Evolutionary conservation across 2,329 filamentous ascomycete genomes (phyloP).

Genomic region (Stromatinia cepivora): DNA sequence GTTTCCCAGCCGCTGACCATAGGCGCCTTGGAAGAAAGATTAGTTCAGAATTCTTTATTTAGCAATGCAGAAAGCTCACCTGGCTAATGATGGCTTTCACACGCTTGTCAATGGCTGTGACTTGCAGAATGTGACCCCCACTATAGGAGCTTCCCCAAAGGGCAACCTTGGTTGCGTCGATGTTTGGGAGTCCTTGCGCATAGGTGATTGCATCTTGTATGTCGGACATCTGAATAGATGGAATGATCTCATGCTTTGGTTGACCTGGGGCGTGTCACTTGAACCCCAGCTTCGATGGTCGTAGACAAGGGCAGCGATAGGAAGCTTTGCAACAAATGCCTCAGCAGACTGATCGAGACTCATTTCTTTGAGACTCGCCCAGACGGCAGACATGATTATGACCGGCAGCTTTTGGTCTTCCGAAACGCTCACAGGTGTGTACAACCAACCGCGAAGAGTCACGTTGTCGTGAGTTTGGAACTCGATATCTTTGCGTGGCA

Average conservation of each 20-base stretch:
- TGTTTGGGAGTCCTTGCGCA: constrained; percentile 38
- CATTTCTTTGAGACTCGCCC: constrained; percentile 34
- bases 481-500: constrained; percentile 29
- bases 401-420: constrained; percentile 27
- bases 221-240: constrained; percentile 41
- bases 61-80: constrained; percentile 24
- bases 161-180: constrained; percentile 41
- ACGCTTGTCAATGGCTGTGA: constrained; percentile 44
- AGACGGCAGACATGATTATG: constrained; percentile 34
- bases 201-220: constrained; percentile 45
- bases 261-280: constrained; percentile 38
- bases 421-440: constrained; percentile 26
- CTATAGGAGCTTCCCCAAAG: constrained; percentile 44
- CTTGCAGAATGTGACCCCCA: constrained; percentile 45
- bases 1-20: constrained; percentile 44
- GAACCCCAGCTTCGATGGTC: constrained; percentile 42
- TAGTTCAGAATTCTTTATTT: not conserved
- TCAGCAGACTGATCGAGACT: constrained; percentile 34
- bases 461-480: constrained; percentile 38
- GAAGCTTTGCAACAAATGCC: constrained; percentile 30
- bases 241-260: constrained; percentile 41
- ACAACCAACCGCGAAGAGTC: constrained; percentile 40
- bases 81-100: constrained; percentile 46
- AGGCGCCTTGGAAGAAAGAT: constrained; percentile 26
- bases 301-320: constrained; percentile 41